phyloP scores from a whole-genome alignment of 2,329 filamentous ascomycete species.

The Botrytis pseudocinerea region DNA sequence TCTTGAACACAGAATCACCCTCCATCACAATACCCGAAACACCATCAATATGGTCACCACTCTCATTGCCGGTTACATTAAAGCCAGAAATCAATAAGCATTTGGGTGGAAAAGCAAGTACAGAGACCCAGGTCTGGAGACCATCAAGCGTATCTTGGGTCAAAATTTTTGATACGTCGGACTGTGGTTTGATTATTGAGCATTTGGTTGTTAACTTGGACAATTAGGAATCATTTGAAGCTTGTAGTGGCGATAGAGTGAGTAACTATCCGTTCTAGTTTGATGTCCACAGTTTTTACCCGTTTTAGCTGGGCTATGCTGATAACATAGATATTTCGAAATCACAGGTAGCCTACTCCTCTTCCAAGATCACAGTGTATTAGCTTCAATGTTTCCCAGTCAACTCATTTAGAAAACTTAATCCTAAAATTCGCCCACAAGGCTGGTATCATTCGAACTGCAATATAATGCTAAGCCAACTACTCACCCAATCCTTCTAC shows the following conservation, averaged over 20 bases:
- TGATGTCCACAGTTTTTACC: neutral
- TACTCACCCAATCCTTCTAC: no score
- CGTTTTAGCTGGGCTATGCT: neutral
- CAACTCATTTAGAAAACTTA: neutral
- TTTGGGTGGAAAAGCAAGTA: no score
- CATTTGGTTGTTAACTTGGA: rapidly evolving
- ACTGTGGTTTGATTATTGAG: neutral
- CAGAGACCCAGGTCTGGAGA: no score
- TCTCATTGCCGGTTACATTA: no score
- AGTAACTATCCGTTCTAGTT: neutral
- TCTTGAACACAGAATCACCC: no score
- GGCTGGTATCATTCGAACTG: neutral
- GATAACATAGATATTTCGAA: neutral
- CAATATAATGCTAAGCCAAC: neutral
- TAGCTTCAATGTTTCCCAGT: neutral
- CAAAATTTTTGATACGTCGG: no score
- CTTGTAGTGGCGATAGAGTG: neutral
- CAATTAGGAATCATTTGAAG: neutral
- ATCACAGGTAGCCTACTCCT: neutral
- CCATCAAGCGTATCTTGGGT: no score
- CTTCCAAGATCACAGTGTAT: neutral
- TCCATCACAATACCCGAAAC: no score
- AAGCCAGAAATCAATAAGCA: no score
- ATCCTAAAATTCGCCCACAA: neutral
- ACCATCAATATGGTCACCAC: no score